These are phyloP conservation scores for Saccharomycopsis vini DNA, from an alignment of 805 yeast species.

Conservation along the genomic window DNA sequence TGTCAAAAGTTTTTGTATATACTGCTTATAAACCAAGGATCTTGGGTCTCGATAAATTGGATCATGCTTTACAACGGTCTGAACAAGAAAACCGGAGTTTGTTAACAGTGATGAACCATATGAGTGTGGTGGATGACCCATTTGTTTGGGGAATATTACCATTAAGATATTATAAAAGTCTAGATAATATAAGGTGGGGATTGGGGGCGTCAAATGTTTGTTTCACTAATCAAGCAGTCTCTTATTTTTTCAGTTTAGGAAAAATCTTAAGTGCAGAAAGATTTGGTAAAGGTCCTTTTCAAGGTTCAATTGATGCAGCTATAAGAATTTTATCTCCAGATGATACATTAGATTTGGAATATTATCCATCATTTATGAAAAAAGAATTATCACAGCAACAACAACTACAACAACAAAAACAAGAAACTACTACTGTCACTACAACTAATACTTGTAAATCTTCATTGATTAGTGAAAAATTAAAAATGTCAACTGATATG, in stretches of 20 bases:
- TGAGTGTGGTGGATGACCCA: conserved; percentile 90
- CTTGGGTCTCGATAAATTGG: conserved; percentile 54
- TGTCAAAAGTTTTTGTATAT: conserved; percentile 53
- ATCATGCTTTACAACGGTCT: conserved; percentile 54
- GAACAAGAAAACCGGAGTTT: conserved; percentile 63
- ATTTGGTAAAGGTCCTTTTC: conserved; percentile 91
- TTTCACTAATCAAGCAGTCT: conserved; percentile 45
- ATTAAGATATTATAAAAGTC: conserved; percentile 48
- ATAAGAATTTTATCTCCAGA: conserved; percentile 73
- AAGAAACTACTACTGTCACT: no score
- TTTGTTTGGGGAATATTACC: conserved; percentile 82
- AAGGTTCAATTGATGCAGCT: conserved; percentile 81
- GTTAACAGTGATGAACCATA: conserved; percentile 85
- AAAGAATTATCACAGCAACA: neutral
- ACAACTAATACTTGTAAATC: neutral
- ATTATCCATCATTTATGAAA: conserved; percentile 24
- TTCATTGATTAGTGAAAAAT: neutral
- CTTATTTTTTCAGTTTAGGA: conserved; percentile 73
- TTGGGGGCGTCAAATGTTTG: conserved; percentile 90
- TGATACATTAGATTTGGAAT: conserved; percentile 42
- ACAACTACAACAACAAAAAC: neutral
- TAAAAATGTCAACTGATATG: neutral
- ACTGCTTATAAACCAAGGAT: conserved; percentile 57
- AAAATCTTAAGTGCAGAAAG: conserved; percentile 81
- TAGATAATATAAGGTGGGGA: conserved; percentile 82